These are phyloP conservation scores for Quillaja saponaria DNA, from an alignment of 306 rosid species.

Conservation along the genomic window DNA sequence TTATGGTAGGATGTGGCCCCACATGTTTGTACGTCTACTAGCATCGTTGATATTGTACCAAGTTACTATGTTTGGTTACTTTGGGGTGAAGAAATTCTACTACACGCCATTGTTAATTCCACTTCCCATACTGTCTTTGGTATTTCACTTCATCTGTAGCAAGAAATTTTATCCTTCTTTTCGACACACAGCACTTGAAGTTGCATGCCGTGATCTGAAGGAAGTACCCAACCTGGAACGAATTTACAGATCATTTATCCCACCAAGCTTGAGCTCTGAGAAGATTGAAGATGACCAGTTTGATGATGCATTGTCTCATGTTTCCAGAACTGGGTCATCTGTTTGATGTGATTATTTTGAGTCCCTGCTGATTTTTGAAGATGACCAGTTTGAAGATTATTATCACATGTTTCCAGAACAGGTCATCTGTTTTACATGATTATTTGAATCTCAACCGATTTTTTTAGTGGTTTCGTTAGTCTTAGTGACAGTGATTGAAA, in stretches of 20 bases:
- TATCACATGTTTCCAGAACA: no score
- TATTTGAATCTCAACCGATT: constrained; percentile 11
- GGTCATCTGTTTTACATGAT: no score
- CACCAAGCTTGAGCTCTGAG: constrained; percentile 71
- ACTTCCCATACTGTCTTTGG: constrained; percentile 61
- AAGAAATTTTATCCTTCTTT: constrained; percentile 76
- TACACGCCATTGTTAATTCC: constrained; percentile 57
- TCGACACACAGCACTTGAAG: constrained; percentile 56
- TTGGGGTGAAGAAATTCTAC: constrained; percentile 50
- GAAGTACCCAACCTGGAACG: constrained; percentile 71
- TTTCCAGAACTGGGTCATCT: constrained; percentile 50
- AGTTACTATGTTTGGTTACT: constrained; percentile 83
- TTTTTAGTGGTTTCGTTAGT: constrained; percentile 21
- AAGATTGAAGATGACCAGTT: constrained; percentile 61
- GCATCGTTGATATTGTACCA: constrained; percentile 79
- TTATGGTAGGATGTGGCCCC: constrained; percentile 96
- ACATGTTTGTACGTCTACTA: constrained; percentile 61
- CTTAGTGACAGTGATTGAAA: constrained; percentile 15
- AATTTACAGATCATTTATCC: constrained; percentile 66
- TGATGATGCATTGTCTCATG: constrained; percentile 76
- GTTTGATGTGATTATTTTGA: constrained; percentile 36
- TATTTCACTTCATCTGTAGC: constrained; percentile 47
- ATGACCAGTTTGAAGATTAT: no score
- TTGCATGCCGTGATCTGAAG: constrained; percentile 45
- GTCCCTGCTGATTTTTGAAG: no score